Evolutionary conservation across 495 filamentous ascomycete species (phyloP), one percentile per base, ranked within the genome.

Genomic region (Xylaria castorea): DNA sequence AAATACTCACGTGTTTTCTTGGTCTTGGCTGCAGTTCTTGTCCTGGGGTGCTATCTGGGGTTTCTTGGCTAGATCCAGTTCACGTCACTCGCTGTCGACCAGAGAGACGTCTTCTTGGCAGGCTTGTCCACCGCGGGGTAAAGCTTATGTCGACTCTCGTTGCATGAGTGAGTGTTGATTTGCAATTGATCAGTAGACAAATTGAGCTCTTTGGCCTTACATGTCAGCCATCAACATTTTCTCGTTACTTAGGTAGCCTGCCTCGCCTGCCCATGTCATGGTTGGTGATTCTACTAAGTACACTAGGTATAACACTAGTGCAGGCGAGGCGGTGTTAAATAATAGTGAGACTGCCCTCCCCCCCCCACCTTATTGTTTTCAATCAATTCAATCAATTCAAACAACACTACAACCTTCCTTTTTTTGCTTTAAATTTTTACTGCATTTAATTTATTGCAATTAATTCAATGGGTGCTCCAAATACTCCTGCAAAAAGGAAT

Each of bases 131-230:
- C n/a, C 38, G 36, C 38, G n/a, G 61, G 44, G 61, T 11, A 27
- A 64, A 64, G 36, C 61, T 44, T 64, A 64, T 64, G 61, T 64
- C 22, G 14, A 64, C 61, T 42, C 44, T 62, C 20, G 34, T 62
- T 8, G 5, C 34, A n/a, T 38, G 16, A 22, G 20, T 22, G 16
- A 11, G 18, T 22, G 34, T 22, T 40, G 60, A 34, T 38, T 38
- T 38, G 22, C 18, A 61, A 50, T 20, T 50, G 2, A 27, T 11
- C 51, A 16, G 3, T 14, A 36, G 18, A 9, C 2, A 22, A 38
- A 34, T 38, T 38, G 4, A 38, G 20, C 7, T 38, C 1, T 36
- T 27, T 27, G 12, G n/a, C 9, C 8, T 22, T 62, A 62, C 6
- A 40, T 20, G 30, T 36, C 32, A 14, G 7, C 30, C n/a, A 38